Base-by-base conservation (phyloP, 2,329 filamentous ascomycete species). In the Shiraia sp. region DNA sequence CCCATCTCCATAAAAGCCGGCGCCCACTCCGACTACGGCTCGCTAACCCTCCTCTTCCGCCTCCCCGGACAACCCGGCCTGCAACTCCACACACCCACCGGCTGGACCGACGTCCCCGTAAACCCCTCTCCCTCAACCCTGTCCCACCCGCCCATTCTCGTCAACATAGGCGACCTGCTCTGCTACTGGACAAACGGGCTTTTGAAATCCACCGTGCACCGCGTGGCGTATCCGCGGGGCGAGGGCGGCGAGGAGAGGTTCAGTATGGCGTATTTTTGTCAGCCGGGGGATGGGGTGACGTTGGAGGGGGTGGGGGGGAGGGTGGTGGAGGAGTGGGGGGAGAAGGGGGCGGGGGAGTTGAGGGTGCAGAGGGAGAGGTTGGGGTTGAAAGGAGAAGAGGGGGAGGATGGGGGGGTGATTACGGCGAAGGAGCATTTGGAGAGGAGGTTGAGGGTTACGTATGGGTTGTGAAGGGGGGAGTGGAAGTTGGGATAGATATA, bases 171-270 rank as follows among this genome's bases (percentile, higher is more conserved):
- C 0, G 85, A 88, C 61, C 55, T 87, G 24, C 72, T 88, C 10
- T 86, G 83, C 24, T 93, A 95, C 68, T 97, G 92, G 92, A 97
- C 93, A 1, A 86, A 87, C 51, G 90, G 91, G 0, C 71, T 96
- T 32, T 78, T 97, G 49, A 87, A 90, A 57, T 90, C 86, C 55
- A 96, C 92, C 0, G 82, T 96, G 5, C 93, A 97, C 65, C 78
- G 92, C 9, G 93, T 97, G 22, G 83, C 92, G 0, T 93, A 96
- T 57, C 65, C 19, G 23, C 53, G 57, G 0, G 71, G 71, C 1
- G 72, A 66, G n/a, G 55, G 55, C 0, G 71, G 71, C 1, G 72
- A 66, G n/a, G 63, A 75, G 33, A 62, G 81, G 42, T 83, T 82
- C 56, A 79, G 74, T 40, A 78, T 83, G 47, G 81, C 78, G 15